phyloP scores from a whole-genome alignment of 2,329 filamentous ascomycete species.

The Malbranchea zuffiana region DNA sequence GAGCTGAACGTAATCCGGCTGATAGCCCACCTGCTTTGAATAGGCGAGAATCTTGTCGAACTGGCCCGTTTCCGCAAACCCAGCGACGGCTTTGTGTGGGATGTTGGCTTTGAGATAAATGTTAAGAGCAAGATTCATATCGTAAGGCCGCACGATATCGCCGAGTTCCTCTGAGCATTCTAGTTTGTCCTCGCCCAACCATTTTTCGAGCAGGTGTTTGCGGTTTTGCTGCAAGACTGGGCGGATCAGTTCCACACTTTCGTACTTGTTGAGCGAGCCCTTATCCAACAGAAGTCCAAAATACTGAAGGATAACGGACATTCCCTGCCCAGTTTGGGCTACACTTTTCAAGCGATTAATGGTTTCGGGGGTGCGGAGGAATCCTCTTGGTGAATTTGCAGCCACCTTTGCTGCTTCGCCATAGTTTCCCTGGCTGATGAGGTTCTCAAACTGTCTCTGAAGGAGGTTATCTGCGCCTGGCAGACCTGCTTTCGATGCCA shows the following conservation, averaged over 20 bases:
- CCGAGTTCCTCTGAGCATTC: slow-evolving; percentile 93
- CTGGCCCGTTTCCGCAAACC: slow-evolving; percentile 87
- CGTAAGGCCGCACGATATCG: slow-evolving; percentile 82
- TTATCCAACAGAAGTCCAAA: slow-evolving; percentile 97
- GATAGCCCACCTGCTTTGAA: slow-evolving; percentile 70
- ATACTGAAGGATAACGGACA: slow-evolving; percentile 92
- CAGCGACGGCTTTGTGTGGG: slow-evolving; percentile 87
- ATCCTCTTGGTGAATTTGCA: slow-evolving; percentile 90
- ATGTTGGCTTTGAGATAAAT: slow-evolving; percentile 89
- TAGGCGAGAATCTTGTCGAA: slow-evolving; percentile 96
- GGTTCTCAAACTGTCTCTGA: slow-evolving; percentile 80
- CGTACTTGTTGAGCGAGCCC: slow-evolving; percentile 80
- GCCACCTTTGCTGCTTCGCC: slow-evolving; percentile 88
- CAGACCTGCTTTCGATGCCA: slow-evolving; percentile 86
- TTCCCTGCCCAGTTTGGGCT: slow-evolving; percentile 59
- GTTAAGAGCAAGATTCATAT: slow-evolving; percentile 72
- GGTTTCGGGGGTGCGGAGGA: slow-evolving; percentile 85
- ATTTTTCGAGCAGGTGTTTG: slow-evolving; percentile 94
- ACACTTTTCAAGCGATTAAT: slow-evolving; percentile 92
- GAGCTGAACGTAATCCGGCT: slow-evolving; percentile 87
- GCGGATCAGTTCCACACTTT: slow-evolving; percentile 85
- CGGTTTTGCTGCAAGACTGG: slow-evolving; percentile 88
- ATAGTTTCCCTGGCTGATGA: slow-evolving; percentile 70
- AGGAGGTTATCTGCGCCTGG: slow-evolving; percentile 92
- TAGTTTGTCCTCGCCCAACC: slow-evolving; percentile 92